phyloP scores from a whole-genome alignment of 2,329 filamentous ascomycete genomes.

The Trichoderma guizhouense region DNA sequence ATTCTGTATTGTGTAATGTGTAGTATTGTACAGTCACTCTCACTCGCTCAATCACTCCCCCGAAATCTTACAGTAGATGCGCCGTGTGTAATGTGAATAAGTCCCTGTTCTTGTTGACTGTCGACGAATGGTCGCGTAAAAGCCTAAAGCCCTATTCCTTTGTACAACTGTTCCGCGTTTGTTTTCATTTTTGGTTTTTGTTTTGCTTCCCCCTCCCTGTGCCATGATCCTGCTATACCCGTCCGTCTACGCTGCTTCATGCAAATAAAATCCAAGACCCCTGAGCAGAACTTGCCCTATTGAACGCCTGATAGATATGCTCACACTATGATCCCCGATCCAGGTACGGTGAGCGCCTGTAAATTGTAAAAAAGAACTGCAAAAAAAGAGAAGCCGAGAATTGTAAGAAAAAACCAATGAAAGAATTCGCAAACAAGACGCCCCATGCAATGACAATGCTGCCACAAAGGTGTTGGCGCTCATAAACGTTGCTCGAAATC shows the following conservation, averaged over 20 bases:
- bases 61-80: neutral
- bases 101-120: constrained; percentile 2
- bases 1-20: neutral
- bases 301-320: constrained; percentile 17
- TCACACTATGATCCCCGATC: constrained; percentile 7
- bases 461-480: constrained; percentile 15
- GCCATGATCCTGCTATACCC: neutral
- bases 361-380: neutral
- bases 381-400: neutral
- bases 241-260: constrained; percentile 16
- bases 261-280: constrained; percentile 3
- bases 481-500: constrained; percentile 11
- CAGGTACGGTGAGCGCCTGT: constrained; percentile 7
- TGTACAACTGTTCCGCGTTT: constrained; percentile 2
- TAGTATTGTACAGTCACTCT: neutral
- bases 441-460: constrained; percentile 16
- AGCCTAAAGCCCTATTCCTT: neutral
- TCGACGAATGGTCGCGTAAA: neutral
- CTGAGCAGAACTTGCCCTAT: constrained; percentile 7
- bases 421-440: constrained; percentile 16
- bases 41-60: neutral
- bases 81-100: neutral
- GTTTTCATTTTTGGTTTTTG: constrained; percentile 7
- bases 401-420: neutral
- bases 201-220: neutral